A percentile compares a stretch with the other conserved stretches of the same genome.
phyloP scores from a whole-genome alignment of 2,329 filamentous ascomycete genomes.

The Saccharata proteae region DNA sequence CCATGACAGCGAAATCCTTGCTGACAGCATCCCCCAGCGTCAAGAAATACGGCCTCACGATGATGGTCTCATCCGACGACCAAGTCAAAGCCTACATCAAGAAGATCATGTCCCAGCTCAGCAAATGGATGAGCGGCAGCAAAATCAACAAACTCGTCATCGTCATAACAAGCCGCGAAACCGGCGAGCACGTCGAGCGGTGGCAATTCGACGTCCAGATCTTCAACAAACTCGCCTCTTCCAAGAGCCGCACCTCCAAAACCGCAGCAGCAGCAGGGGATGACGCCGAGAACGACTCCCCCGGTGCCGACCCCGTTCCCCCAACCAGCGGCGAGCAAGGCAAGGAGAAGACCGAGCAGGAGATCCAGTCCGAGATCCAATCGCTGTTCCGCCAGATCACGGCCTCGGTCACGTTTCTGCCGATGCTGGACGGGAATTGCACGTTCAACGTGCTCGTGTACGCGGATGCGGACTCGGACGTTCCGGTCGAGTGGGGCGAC shows the following conservation, averaged over 20 bases:
- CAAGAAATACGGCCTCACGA: constrained; percentile 98
- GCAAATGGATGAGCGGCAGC: constrained; percentile 93
- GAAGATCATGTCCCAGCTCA: constrained; percentile 96
- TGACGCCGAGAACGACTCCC: constrained; percentile 58
- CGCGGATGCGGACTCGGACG: constrained; percentile 89
- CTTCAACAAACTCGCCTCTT: constrained; percentile 10
- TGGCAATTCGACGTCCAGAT: constrained; percentile 85
- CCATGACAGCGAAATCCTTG: constrained; percentile 9
- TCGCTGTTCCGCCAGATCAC: constrained; percentile 97
- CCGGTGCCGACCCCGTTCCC: background rate
- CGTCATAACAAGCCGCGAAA: constrained; percentile 94
- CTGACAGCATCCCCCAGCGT: constrained; percentile 52
- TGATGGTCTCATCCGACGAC: constrained; percentile 91
- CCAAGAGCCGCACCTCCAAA: background rate
- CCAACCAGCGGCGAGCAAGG: background rate
- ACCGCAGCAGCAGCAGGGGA: constrained; percentile 9
- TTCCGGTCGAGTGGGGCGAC: constrained; percentile 97
- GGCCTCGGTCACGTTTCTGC: constrained; percentile 90
- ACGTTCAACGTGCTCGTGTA: constrained; percentile 99
- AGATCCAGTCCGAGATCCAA: constrained; percentile 93
- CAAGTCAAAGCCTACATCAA: constrained; percentile 99
- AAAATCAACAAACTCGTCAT: constrained; percentile 97
- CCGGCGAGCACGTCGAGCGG: constrained; percentile 86
- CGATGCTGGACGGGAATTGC: constrained; percentile 86
- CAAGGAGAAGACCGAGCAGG: constrained; percentile 72